Conservation (phyloP, 495 filamentous ascomycete genomes). For the Aspergillus bridgeri region DNA sequence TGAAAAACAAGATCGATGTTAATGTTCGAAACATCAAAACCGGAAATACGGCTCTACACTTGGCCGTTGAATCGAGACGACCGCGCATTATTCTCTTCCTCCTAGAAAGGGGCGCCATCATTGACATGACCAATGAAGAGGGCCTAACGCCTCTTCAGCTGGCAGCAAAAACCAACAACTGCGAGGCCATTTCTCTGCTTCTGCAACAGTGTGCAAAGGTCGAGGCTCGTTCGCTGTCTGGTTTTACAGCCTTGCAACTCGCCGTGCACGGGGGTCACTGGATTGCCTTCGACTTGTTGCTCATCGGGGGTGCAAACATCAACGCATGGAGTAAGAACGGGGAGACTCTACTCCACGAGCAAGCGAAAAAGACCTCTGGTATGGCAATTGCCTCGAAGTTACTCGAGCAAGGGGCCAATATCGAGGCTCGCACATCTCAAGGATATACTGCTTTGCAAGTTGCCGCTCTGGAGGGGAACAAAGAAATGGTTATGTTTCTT, state of each 20-base stretch:
- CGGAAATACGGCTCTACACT: slow-evolving; percentile 34
- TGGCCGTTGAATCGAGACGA: slow-evolving; percentile 23
- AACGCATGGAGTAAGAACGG: slow-evolving; percentile 29
- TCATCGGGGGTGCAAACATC: slow-evolving; percentile 33
- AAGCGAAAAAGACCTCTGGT: slow-evolving; percentile 12
- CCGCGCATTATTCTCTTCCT: slow-evolving; percentile 31
- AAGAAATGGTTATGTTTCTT: slow-evolving; percentile 25
- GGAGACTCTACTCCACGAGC: slow-evolving; percentile 28
- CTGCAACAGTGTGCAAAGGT: slow-evolving; percentile 24
- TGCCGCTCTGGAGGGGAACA: slow-evolving; percentile 30
- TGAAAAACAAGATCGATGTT: slow-evolving; percentile 23
- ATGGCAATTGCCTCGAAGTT: slow-evolving; percentile 20
- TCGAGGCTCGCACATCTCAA: slow-evolving; percentile 30
- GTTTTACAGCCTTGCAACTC: slow-evolving; percentile 27
- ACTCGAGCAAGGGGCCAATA: slow-evolving; percentile 30
- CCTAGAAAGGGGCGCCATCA: slow-evolving; percentile 26
- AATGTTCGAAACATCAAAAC: slow-evolving; percentile 25
- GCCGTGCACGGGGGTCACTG: slow-evolving; percentile 26
- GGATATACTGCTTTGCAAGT: slow-evolving; percentile 33
- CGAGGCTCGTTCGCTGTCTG: slow-evolving; percentile 22
- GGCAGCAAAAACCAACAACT: slow-evolving; percentile 28
- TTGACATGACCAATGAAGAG: slow-evolving; percentile 22
- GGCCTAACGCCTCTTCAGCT: slow-evolving; percentile 33
- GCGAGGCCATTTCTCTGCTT: slow-evolving; percentile 28
- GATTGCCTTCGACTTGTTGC: slow-evolving; percentile 31